phyloP scores from a whole-genome alignment of 148 eudicot species.

The Fagopyrum tataricum region DNA sequence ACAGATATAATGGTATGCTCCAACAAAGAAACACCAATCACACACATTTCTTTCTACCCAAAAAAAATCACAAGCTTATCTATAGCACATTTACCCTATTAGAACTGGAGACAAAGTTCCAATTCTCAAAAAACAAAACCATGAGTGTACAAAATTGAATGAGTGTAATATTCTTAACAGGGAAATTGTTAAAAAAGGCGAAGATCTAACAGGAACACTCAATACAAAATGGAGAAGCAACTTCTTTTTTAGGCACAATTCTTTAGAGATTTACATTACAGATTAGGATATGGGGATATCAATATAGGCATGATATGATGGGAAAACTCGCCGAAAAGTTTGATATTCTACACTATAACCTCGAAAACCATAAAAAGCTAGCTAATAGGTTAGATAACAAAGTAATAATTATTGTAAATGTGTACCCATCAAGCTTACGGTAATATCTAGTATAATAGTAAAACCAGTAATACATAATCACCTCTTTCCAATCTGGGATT shows the following conservation, averaged over 20 bases:
- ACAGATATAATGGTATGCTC: not conserved
- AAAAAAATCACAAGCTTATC: not conserved
- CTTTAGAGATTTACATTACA: not conserved
- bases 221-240: not conserved
- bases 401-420: constrained; percentile 16
- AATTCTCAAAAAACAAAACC: not conserved
- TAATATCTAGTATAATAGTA: constrained; percentile 20
- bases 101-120: not conserved
- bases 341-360: not conserved
- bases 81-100: not conserved
- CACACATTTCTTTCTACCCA: not conserved
- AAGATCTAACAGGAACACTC: no score
- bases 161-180: no score
- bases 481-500: constrained; percentile 99
- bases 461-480: constrained; percentile 48
- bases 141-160: no score
- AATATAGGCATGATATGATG: not conserved
- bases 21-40: not conserved
- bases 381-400: constrained; percentile 12
- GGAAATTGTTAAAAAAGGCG: no score
- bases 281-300: not conserved
- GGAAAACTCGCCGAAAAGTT: not conserved
- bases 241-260: not conserved
- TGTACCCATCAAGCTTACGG: not conserved
- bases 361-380: not conserved